Conservation (phyloP, 2,329 filamentous ascomycete species). For the Arthrobotrys iridis region DNA sequence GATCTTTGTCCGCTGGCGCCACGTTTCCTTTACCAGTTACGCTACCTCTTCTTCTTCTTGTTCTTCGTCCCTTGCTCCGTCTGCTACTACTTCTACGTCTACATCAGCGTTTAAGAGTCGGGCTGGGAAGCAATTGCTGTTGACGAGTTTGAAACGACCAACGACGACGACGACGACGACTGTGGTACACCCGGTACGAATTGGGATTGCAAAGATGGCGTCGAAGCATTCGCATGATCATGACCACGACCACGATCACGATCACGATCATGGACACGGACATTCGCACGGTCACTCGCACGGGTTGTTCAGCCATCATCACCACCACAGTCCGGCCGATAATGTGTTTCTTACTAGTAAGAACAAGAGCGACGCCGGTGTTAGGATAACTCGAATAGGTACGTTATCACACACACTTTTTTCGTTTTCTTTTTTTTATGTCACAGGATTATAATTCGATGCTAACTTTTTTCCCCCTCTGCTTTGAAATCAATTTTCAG, state of each 20-base stretch:
- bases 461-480: background rate
- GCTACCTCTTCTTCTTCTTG: background rate
- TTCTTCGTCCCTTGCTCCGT: background rate
- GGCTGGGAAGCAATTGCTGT: background rate
- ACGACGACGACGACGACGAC: background rate
- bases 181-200: background rate
- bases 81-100: background rate
- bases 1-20: constrained; percentile 35
- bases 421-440: background rate
- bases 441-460: too few relatives aligned
- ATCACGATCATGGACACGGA: constrained; percentile 60
- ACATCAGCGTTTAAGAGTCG: background rate
- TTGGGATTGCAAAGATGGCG: constrained; percentile 43
- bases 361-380: constrained; percentile 90
- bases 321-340: constrained; percentile 81
- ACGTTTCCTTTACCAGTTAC: constrained; percentile 13
- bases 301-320: constrained; percentile 68
- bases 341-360: constrained; percentile 81
- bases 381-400: constrained; percentile 84
- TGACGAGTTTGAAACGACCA: constrained; percentile 27
- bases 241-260: constrained; percentile 56
- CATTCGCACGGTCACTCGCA: constrained; percentile 65
- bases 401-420: too few relatives aligned
- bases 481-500: constrained; percentile 59
- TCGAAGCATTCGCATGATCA: constrained; percentile 60